Conservation (phyloP, 768 basidiomycete genomes). For the Rhodotorula taiwanensis region DNA sequence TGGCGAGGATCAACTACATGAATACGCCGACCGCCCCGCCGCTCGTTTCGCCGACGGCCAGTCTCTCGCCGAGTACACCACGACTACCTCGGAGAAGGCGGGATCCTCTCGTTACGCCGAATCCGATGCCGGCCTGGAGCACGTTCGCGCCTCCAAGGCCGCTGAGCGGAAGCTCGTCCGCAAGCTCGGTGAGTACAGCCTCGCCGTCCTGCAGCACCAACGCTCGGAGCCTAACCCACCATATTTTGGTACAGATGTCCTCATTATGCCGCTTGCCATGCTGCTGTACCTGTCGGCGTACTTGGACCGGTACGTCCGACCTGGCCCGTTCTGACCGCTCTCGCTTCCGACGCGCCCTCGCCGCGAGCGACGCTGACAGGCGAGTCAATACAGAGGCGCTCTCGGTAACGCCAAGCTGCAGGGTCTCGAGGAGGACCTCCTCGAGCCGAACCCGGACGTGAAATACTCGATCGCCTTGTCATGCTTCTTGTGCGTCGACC, state of each 20-base stretch:
- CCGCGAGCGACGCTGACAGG: background rate
- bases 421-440: constrained; percentile 43
- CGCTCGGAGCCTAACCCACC: no score
- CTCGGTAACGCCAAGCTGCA: constrained; percentile 44
- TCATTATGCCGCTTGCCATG: constrained; percentile 47
- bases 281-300: constrained; percentile 48
- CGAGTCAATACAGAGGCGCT: constrained; percentile 41
- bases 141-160: constrained; percentile 3
- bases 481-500: no score
- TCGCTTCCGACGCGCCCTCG: no score
- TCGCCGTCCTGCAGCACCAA: no score
- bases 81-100: constrained; percentile 27
- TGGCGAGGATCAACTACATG: no score
- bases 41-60: constrained; percentile 18
- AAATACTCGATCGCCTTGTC: constrained; percentile 45
- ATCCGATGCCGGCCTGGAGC: constrained; percentile 17
- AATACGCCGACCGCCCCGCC: background rate
- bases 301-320: constrained; percentile 45
- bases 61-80: constrained; percentile 14
- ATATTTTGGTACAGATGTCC: constrained; percentile 40
- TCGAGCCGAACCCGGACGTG: constrained; percentile 41
- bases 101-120: constrained; percentile 23
- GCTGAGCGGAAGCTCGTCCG: constrained; percentile 22
- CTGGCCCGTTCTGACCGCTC: no score
- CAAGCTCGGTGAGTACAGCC: constrained; percentile 37